phyloP scores from a whole-genome alignment of 176 grass and related monocot genomes.

The Oropetium thomaeum region DNA sequence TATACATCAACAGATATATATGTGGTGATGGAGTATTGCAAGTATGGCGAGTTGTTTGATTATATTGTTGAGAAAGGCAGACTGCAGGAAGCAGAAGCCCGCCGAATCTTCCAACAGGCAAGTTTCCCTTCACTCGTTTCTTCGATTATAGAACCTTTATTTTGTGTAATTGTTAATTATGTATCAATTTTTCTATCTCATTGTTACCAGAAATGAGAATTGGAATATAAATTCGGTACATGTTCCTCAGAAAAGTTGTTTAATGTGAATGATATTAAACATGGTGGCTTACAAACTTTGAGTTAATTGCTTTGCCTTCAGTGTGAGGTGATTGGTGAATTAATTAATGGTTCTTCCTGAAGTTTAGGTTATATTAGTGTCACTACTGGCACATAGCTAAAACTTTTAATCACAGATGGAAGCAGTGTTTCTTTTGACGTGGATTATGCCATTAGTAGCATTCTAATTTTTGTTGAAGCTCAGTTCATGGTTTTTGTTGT shows the following conservation, averaged over 20 bases:
- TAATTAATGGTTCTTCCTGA: background rate
- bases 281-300: background rate
- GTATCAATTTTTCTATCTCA: background rate
- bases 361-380: background rate
- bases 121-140: background rate
- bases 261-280: background rate
- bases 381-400: background rate
- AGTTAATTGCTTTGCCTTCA: conserved; percentile 12
- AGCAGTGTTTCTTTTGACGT: background rate
- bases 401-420: conserved; percentile 2
- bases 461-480: background rate
- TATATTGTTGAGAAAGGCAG: conserved; percentile 91
- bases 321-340: background rate
- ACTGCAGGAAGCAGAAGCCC: conserved; percentile 85
- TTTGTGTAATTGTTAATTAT: background rate
- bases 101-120: conserved; percentile 90
- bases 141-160: conserved; percentile 3
- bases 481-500: background rate
- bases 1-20: conserved; percentile 81
- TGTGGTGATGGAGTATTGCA: conserved; percentile 94
- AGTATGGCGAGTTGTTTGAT: conserved; percentile 85
- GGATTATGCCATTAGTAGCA: background rate
- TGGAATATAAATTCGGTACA: background rate
- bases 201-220: conserved; percentile 21
- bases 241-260: background rate